Evolutionary conservation across 257 asterid genomes (phyloP), one percentile per base, ranked within the genome.

Genomic region (Solanum medicagineum): DNA sequence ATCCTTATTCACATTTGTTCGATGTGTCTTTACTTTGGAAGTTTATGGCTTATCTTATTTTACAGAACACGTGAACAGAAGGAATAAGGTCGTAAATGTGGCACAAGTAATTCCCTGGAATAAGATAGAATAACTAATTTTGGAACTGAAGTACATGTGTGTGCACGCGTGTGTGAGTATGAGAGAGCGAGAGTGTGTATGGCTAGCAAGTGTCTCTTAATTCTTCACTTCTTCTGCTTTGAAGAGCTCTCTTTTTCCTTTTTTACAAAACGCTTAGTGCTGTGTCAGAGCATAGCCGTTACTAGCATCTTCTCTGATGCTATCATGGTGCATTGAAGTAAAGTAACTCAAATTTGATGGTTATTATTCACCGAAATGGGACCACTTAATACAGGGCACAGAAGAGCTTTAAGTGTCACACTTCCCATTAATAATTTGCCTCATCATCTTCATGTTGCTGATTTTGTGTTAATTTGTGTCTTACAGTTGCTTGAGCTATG

Each of bases 401-500:
- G 44, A 47, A 14, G 60, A 49, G 22, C 14, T 22, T 13, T 49
- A 49, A 49, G 54, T 14, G 81, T 24, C 81, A 24, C 15, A 75
- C 8, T 14, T 8, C 9, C 40, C 81, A 45, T 75, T 75, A 49
- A 14, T 59, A n/a, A 60, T 81, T 47, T 60, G 6, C 85, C 65
- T 81, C 44, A 22, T 81, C 44, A 22, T 24, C 51, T 59, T 60
- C 85, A 26, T 65, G 65, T 65, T 32, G 54, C 20, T 60, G 59
- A 60, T 26, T 14, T 81, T 32, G n/a, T 8, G 8, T 81, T 60
- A 59, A 60, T 19, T 81, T 81, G 10, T 59, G 59, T 19, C 36
- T 60, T 24, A 60, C 44, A 81, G 85, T 40, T 57, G 13, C 44
- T 83, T 88, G 88, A 89, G 84, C 84, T 45, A 96, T 95, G 99